These are phyloP conservation scores for Corrigiola litoralis DNA, from an alignment of 179 eudicot genomes.

Conservation along the genomic window DNA sequence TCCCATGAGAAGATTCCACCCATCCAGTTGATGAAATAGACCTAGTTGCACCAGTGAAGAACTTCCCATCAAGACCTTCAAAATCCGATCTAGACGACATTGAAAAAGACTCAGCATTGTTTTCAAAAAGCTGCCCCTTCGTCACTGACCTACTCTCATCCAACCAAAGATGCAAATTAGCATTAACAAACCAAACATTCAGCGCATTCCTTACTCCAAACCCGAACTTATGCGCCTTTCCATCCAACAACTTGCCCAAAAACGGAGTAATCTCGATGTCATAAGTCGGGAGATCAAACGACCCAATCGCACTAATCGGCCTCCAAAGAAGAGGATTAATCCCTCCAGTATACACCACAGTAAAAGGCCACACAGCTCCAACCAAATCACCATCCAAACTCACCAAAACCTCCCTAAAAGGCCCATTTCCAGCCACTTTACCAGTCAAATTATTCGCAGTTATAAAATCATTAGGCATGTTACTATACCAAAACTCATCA, in stretches of 20 bases:
- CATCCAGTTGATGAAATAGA: conserved; percentile 52
- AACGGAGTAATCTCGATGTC: conserved; percentile 84
- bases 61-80: conserved; percentile 58
- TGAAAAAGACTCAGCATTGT: conserved; percentile 19
- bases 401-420: conserved; percentile 85
- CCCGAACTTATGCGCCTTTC: conserved; percentile 44
- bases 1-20: conserved; percentile 69
- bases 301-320: conserved; percentile 80
- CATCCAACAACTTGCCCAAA: conserved; percentile 65
- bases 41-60: conserved; percentile 46
- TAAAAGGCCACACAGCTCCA: conserved; percentile 87
- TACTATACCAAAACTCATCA: conserved; percentile 84
- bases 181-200: conserved; percentile 89
- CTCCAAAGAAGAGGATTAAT: conserved; percentile 90
- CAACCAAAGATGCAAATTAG: conserved; percentile 91
- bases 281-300: conserved; percentile 79
- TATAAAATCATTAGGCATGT: conserved; percentile 63
- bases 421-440: conserved; percentile 57
- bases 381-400: conserved; percentile 54
- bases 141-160: conserved; percentile 43
- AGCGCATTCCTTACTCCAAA: conserved; percentile 75
- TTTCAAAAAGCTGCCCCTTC: conserved; percentile 40
- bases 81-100: conserved; percentile 34
- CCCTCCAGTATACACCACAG: conserved; percentile 88
- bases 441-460: conserved; percentile 45